A percentile compares a stretch with the other conserved stretches of the same genome.
phyloP scores from a whole-genome alignment of 2,329 filamentous ascomycete genomes.

The Penicillium sp. region DNA sequence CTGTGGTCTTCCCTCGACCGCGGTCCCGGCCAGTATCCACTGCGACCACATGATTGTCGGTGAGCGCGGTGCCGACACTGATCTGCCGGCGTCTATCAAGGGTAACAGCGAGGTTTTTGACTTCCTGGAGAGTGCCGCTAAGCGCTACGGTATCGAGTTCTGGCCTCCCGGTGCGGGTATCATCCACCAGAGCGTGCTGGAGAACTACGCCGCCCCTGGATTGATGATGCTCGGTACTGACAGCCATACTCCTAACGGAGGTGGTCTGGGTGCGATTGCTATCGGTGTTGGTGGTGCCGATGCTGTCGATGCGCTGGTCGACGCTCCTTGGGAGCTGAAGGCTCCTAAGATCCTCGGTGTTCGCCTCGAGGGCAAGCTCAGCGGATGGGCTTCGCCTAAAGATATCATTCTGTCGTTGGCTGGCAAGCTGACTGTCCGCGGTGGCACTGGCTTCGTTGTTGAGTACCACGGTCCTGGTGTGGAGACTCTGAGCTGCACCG shows the following conservation, averaged over 20 bases:
- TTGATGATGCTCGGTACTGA: constrained; percentile 99
- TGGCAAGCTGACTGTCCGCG: constrained; percentile 84
- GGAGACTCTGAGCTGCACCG: constrained; percentile 82
- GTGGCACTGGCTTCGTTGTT: constrained; percentile 90
- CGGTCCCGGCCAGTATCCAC: constrained; percentile 95
- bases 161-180: constrained; percentile 93
- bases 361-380: constrained; percentile 63
- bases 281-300: constrained; percentile 97
- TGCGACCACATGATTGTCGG: constrained; percentile 99
- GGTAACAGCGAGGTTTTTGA: constrained; percentile 97
- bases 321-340: constrained; percentile 96
- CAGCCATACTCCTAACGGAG: constrained; percentile 92
- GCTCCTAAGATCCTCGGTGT: constrained; percentile 69
- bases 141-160: constrained; percentile 91
- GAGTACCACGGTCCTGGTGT: constrained; percentile 93
- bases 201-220: constrained; percentile 96
- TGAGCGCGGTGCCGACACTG: constrained; percentile 80
- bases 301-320: constrained; percentile 92
- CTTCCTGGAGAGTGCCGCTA: constrained; percentile 88
- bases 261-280: constrained; percentile 91
- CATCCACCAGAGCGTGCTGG: constrained; percentile 95
- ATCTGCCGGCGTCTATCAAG: constrained; percentile 79
- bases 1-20: constrained; percentile 82
- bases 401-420: constrained; percentile 90
- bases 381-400: constrained; percentile 90